Base-by-base conservation (phyloP, 2,329 filamentous ascomycete species). In the Aspergillus nomiae region DNA sequence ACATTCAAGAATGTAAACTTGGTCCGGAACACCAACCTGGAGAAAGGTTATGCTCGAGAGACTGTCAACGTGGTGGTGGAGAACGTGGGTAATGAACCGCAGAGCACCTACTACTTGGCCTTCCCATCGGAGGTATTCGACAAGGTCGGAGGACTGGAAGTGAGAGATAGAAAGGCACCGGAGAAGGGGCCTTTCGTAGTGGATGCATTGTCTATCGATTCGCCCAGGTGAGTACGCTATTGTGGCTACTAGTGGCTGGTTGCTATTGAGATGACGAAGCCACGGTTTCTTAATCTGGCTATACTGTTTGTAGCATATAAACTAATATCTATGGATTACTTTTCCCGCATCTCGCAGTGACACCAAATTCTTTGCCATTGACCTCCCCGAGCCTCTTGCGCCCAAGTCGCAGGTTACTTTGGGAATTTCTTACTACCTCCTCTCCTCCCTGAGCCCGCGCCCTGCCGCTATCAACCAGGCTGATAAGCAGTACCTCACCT, bases 1-100 rank as follows among this genome's bases (percentile, higher is more conserved):
- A 91, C 94, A 69, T 99, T 97, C 83, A 92, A 94, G 82, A 97
- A 99, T 80, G 86, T 86, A 79, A 98, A 99, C 77, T 81, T 98
- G 34, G 90, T 98, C 58, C 91, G 95, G 73, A 89, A 91, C 67
- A 90, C 96, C 74, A 97, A 96, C 69, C 81, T 97, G 63, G 94
- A 98, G 80, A 98, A 97, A 84, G 91, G 89, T 70, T 98, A 95
- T 74, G 89, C 89, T 60, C 90, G 93, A 75, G 94, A 98, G 80
- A 90, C 89, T 16, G 88, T 97, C 84, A 97, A 98, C 80, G 90
- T 97, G n/a, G 85, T 96, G 58, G 88, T 99, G 67, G 91, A 97
- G 83, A 99, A 99, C 78, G 84, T 91, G 69, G 92, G 90, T 73
- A 85, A 86, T 65, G 83, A 89, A 69, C 86, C 93, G 21, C 94